phyloP scores from a whole-genome alignment of 345 rosid genomes.

The Gossypioides kirkii region DNA sequence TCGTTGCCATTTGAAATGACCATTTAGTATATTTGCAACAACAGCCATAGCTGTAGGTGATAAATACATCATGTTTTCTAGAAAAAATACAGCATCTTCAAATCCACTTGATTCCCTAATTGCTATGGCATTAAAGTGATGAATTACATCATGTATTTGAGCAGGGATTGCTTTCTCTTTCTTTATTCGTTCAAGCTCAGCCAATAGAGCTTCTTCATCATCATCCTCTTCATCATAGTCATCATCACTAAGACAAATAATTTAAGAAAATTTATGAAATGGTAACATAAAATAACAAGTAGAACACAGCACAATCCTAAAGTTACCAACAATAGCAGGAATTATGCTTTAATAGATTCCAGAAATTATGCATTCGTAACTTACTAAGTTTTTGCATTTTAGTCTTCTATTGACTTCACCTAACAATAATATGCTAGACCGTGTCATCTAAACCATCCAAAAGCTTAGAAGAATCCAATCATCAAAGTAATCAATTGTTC shows the following conservation, averaged over 20 bases:
- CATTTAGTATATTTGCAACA: too few species aligned
- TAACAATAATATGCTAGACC: background rate
- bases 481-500: background rate
- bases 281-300: background rate
- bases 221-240: conserved; percentile 65
- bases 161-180: conserved; percentile 88
- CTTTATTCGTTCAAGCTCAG: conserved; percentile 92
- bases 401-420: background rate
- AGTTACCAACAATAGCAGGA: background rate
- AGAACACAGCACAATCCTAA: background rate
- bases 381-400: background rate
- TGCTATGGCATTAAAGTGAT: background rate
- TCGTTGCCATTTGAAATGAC: too few species aligned
- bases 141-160: conserved; percentile 53
- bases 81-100: background rate
- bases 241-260: conserved; percentile 36
- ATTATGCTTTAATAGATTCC: background rate
- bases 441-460: background rate
- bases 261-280: background rate
- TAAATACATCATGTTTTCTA: background rate
- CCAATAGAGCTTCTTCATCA: conserved; percentile 85
- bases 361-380: background rate
- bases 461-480: background rate
- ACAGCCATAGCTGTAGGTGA: too few species aligned
- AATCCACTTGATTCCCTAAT: background rate